These are phyloP conservation scores for Panicum hallii DNA, from an alignment of 202 grass and related monocot species.

Conservation along the genomic window DNA sequence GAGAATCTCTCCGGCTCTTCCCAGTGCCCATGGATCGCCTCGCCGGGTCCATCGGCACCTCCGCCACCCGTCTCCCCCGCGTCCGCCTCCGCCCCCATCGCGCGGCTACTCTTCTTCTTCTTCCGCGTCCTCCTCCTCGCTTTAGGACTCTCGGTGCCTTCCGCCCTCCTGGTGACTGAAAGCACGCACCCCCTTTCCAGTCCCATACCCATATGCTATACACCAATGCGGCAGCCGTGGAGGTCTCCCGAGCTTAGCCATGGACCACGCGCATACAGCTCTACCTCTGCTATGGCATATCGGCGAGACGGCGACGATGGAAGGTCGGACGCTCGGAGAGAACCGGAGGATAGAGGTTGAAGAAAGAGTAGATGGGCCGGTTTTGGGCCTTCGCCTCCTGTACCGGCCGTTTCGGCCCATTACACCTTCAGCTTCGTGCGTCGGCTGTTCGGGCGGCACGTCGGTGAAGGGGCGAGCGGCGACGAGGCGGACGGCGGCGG, in stretches of 20 bases:
- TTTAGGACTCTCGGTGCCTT: background rate
- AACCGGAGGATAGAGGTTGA: background rate
- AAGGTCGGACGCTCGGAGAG: background rate
- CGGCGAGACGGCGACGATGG: background rate
- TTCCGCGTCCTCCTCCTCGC: background rate
- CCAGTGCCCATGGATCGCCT: background rate
- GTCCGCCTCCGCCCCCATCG: background rate
- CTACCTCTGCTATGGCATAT: background rate
- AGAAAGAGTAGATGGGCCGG: background rate
- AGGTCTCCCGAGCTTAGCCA: background rate
- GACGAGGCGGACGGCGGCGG: background rate
- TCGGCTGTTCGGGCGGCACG: background rate
- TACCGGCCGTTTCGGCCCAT: background rate
- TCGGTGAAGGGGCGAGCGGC: background rate
- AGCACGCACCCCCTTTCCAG: no score
- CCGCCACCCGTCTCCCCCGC: constrained; percentile 2
- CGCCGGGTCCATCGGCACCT: background rate
- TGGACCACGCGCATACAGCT: background rate
- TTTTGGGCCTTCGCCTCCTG: background rate
- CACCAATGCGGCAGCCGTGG: background rate
- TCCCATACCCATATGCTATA: background rate
- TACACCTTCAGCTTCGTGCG: background rate
- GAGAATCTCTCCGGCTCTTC: constrained; percentile 7
- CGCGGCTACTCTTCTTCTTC: background rate
- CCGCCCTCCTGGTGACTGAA: background rate